Percentiles rank a stretch among this genome's conserved stretches.
Evolutionary conservation across 164 flowering plant species (phyloP).

Genomic region (Litsea cubeba): DNA sequence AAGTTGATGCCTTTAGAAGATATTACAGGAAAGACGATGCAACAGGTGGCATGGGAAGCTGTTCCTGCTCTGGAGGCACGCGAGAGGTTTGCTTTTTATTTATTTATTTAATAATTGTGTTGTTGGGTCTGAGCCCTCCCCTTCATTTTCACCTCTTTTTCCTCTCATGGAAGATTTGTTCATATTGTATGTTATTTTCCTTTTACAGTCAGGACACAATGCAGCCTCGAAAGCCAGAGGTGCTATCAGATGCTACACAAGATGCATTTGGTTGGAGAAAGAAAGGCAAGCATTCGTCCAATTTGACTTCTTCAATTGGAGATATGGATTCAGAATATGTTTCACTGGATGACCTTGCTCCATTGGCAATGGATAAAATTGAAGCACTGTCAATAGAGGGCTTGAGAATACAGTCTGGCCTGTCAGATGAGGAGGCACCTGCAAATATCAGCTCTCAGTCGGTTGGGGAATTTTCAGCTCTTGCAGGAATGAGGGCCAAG

Average conservation of each 20-base stretch:
- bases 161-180: neutral
- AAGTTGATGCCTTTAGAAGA: slow-evolving; percentile 94
- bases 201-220: slow-evolving; percentile 31
- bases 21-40: slow-evolving; percentile 79
- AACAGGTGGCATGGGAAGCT: slow-evolving; percentile 84
- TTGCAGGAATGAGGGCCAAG: slow-evolving; percentile 47
- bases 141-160: neutral
- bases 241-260: slow-evolving; percentile 29
- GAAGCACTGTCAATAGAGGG: slow-evolving; percentile 95
- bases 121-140: neutral
- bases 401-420: slow-evolving; percentile 83
- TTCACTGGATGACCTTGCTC: slow-evolving; percentile 87
- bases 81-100: slow-evolving; percentile 49
- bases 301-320: slow-evolving; percentile 22
- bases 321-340: slow-evolving; percentile 55
- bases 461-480: slow-evolving; percentile 61
- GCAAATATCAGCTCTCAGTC: slow-evolving; percentile 63
- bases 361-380: slow-evolving; percentile 87
- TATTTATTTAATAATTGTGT: neutral
- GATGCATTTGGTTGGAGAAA: slow-evolving; percentile 21
- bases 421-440: slow-evolving; percentile 76
- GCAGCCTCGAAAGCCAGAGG: slow-evolving; percentile 22
- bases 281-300: slow-evolving; percentile 30
- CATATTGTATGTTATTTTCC: slow-evolving; percentile 6
- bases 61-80: slow-evolving; percentile 44